Evolutionary conservation across 1,284 basidiomycete species (phyloP).

Genomic region (Gomphus sp.): DNA sequence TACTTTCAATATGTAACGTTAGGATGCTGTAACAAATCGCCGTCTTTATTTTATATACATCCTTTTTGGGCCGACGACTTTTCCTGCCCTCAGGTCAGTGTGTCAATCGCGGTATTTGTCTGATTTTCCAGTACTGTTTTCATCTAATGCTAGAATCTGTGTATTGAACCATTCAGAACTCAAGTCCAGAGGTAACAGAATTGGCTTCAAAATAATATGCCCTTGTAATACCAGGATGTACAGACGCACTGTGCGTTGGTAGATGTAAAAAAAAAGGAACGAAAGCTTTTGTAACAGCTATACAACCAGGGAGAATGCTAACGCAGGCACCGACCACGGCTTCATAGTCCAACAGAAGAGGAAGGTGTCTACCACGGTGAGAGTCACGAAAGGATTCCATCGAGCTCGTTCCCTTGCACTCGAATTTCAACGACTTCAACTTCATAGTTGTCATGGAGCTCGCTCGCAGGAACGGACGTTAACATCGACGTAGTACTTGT

Average conservation of each 20-base stretch:
- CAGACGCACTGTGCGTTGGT: background rate
- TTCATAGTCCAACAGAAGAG: constrained; percentile 2
- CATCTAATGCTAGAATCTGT: background rate
- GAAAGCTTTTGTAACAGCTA: background rate
- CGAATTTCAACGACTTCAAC: constrained; percentile 80
- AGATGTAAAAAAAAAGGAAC: background rate
- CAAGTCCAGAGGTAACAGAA: background rate
- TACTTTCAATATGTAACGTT: background rate
- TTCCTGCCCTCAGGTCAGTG: no score
- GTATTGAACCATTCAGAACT: background rate
- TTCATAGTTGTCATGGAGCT: constrained; percentile 60
- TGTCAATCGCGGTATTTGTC: no score
- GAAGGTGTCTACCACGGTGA: background rate
- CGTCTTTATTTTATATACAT: no score
- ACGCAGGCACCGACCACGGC: background rate
- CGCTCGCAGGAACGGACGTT: constrained; percentile 56
- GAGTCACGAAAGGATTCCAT: constrained; percentile 60
- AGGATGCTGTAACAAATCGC: background rate
- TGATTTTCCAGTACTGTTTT: background rate
- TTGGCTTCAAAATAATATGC: background rate
- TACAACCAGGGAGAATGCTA: background rate
- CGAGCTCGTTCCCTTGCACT: constrained; percentile 64
- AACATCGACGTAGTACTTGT: constrained; percentile 48
- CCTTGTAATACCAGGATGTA: background rate
- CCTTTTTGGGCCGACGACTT: no score